phyloP scores from a whole-genome alignment of 371 early-diverging fungal genomes.

The Actinomortierella wolfii region DNA sequence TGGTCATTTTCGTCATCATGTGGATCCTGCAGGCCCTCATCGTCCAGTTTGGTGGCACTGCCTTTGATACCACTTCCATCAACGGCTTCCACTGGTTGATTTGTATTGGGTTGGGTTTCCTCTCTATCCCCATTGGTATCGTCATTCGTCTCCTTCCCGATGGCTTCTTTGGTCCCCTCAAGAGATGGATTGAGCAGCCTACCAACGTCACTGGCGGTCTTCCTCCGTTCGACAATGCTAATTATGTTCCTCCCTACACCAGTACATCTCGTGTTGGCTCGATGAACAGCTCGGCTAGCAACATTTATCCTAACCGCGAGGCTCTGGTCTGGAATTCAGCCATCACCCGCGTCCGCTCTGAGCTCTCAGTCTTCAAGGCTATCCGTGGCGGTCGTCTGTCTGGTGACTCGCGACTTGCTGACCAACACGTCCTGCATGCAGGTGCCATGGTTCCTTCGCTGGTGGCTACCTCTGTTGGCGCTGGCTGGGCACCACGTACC shows the following conservation, averaged over 20 bases:
- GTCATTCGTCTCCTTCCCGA: constrained; percentile 70
- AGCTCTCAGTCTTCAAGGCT: constrained; percentile 46
- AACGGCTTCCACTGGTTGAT: constrained; percentile 65
- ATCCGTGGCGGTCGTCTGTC: constrained; percentile 51
- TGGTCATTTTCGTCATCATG: constrained; percentile 60
- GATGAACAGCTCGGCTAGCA: constrained; percentile 18
- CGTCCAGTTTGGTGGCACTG: constrained; percentile 64
- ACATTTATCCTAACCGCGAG: constrained; percentile 33
- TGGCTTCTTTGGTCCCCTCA: constrained; percentile 34
- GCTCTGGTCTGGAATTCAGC: constrained; percentile 45
- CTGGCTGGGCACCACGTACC: constrained; percentile 50
- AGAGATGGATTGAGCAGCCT: constrained; percentile 24
- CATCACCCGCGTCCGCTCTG: constrained; percentile 39
- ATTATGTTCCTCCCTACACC: constrained; percentile 18
- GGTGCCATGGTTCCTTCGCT: constrained; percentile 68
- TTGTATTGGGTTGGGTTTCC: constrained; percentile 64
- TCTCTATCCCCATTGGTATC: constrained; percentile 74
- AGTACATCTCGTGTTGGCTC: constrained; percentile 28
- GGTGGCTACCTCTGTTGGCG: constrained; percentile 67
- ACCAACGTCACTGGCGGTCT: constrained; percentile 9
- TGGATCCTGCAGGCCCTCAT: constrained; percentile 63
- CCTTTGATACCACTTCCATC: constrained; percentile 62
- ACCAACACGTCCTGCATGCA: constrained; percentile 46
- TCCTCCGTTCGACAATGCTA: constrained; percentile 23
- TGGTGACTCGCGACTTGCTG: constrained; percentile 43